phyloP scores from a whole-genome alignment of 192 early-diverging fungal genomes.

The Hyaloraphidium curvatum region DNA sequence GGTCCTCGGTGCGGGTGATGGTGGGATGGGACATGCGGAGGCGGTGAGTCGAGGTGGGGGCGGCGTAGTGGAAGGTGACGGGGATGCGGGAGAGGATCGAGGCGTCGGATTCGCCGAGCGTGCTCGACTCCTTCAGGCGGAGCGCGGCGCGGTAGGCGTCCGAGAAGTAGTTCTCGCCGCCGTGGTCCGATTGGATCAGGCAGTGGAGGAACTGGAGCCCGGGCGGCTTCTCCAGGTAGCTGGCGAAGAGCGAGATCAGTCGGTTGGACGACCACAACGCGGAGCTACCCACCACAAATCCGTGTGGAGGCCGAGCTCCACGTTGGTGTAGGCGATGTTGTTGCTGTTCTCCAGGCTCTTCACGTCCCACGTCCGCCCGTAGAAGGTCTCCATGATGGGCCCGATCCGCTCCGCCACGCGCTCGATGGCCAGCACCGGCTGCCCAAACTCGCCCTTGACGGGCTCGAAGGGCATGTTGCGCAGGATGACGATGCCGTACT shows the following conservation, averaged over 20 bases:
- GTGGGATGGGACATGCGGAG: conserved; percentile 48
- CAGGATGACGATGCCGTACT: too few relatives aligned
- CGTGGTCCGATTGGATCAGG: conserved; percentile 53
- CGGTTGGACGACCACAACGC: not conserved
- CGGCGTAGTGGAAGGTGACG: conserved; percentile 59
- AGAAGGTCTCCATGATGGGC: conserved; percentile 48
- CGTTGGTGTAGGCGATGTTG: conserved; percentile 69
- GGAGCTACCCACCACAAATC: conserved; percentile 48
- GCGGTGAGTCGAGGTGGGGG: conserved; percentile 58
- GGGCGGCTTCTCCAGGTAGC: conserved; percentile 62
- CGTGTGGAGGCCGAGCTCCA: conserved; percentile 69
- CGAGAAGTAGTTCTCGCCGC: conserved; percentile 52
- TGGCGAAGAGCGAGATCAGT: conserved; percentile 5
- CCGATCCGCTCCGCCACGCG: too few relatives aligned
- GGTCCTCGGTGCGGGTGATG: conserved; percentile 26
- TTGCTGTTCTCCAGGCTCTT: conserved; percentile 48
- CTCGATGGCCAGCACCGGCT: too few relatives aligned
- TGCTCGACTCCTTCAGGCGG: too few relatives aligned
- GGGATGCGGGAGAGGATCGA: conserved; percentile 30
- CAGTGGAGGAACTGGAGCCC: conserved; percentile 62
- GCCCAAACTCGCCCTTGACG: too few relatives aligned
- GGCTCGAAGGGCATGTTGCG: too few relatives aligned
- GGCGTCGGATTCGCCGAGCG: conserved; percentile 35
- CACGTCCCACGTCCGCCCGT: conserved; percentile 59
- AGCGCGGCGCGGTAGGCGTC: conserved; percentile 50